Base-by-base conservation (phyloP, 2,329 filamentous ascomycete genomes). In the Colletotrichum kahawae region DNA sequence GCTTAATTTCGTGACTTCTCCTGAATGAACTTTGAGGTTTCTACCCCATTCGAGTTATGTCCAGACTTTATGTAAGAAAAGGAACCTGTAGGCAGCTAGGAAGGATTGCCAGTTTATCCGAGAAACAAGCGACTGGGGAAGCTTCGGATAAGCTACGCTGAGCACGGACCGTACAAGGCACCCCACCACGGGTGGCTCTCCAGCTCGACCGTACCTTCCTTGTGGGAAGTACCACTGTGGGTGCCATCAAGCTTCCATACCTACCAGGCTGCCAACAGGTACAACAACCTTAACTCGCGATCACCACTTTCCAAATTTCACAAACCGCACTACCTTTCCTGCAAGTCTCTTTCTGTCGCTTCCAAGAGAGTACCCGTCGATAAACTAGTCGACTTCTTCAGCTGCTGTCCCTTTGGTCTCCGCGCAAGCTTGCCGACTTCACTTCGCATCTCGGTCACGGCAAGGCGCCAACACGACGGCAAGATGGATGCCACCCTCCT, bases 401-500 rank as follows among this genome's bases (percentile, higher is more conserved):
- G 27, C 33, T 48, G 66, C 70, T 36, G 29, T 57, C 43, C 14
- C 14, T 43, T 36, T n/a, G 21, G 34, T 64, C 12, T 63, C 48
- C 38, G 71, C 67, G 31, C 59, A 51, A 74, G 67, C 68, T 75
- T 51, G 62, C 51, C 54, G 67, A 54, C 27, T 64, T 60, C 34
- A 10, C 34, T 14, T 62, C n/a, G 16, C 43, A 31, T 60, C 64
- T 56, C 36, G 34, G 31, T 51, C 57, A 29, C 62, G 63, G 57
- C 69, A 57, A 57, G 27, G 56, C 59, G 43, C 56, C 38, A 16
- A 29, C 66, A 12, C 56, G 31, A 36, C 36, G 48, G 72, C 72
- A 81, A 64, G 63, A 85, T 85, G 84, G 82, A 85, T 43, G 62
- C 78, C 21, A 72, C 83, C 59, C 83, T 91, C 70, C 79, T 85